Percentiles rank a stretch among this genome's conserved stretches.
Evolutionary conservation across 495 filamentous ascomycete genomes (phyloP).

Genomic region (Neurospora sp.): DNA sequence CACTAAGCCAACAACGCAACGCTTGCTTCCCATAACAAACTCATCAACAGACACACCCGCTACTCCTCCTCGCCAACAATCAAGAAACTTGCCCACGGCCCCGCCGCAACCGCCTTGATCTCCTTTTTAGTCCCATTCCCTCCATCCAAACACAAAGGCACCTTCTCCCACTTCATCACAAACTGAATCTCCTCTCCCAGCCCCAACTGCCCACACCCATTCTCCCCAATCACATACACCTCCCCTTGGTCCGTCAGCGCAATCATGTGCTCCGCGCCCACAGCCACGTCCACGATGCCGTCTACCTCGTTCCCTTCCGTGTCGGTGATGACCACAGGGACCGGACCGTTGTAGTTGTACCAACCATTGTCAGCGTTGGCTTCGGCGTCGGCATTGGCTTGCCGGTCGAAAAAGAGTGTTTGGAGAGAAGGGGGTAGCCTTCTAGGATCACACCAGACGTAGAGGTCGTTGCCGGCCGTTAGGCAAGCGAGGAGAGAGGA

Average conservation of each 20-base stretch:
- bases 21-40: background rate
- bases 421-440: background rate
- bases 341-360: slow-evolving; percentile 16
- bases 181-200: slow-evolving; percentile 14
- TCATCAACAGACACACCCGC: slow-evolving; percentile 7
- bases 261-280: slow-evolving; percentile 49
- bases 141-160: slow-evolving; percentile 19
- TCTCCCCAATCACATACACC: slow-evolving; percentile 46
- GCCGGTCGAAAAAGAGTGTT: background rate
- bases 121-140: background rate
- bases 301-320: background rate
- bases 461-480: slow-evolving; percentile 47
- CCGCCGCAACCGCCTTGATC: slow-evolving; percentile 7
- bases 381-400: background rate
- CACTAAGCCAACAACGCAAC: background rate
- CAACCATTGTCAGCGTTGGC: background rate
- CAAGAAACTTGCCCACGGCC: slow-evolving; percentile 26
- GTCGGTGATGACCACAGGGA: slow-evolving; percentile 27
- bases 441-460: slow-evolving; percentile 47
- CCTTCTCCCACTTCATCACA: slow-evolving; percentile 22
- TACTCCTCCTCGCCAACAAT: slow-evolving; percentile 13
- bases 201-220: slow-evolving; percentile 51
- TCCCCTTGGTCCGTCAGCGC: slow-evolving; percentile 39
- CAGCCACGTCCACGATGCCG: slow-evolving; percentile 43
- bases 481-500: slow-evolving; percentile 50